Conservation (phyloP, 176 grass and related monocot species). For the Zea mays region DNA sequence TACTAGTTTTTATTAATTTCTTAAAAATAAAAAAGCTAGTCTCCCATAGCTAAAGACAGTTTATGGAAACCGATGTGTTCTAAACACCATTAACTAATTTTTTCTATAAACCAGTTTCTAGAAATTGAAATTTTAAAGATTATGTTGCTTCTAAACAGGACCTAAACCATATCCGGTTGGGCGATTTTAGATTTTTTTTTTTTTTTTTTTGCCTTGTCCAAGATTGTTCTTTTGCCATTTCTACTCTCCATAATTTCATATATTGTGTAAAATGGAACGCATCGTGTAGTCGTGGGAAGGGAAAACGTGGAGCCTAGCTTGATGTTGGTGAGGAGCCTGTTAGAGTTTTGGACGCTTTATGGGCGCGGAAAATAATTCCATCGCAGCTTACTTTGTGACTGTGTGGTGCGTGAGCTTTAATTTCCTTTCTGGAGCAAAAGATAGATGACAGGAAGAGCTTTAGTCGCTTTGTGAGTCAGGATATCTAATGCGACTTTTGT, state of each 20-base stretch:
- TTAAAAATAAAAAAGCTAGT: no score
- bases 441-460: background rate
- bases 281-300: background rate
- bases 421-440: background rate
- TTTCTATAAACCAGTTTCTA: no score
- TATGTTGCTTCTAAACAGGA: no score
- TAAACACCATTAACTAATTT: no score
- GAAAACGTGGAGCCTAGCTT: background rate
- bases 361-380: background rate
- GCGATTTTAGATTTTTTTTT: no score
- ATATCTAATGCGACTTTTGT: background rate
- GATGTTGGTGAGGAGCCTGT: background rate
- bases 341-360: background rate
- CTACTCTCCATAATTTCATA: background rate
- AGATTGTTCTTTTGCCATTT: no score
- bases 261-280: background rate
- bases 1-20: no score
- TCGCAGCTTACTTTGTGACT: background rate
- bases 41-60: no score
- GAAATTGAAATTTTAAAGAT: no score
- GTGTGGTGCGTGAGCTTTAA: background rate
- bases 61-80: no score
- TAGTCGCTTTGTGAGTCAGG: constrained; percentile 1
- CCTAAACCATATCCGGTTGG: no score
- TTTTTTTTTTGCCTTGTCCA: no score